Evolutionary conservation across 225 moss, liverwort and hornwort species (phyloP).

Genomic region (Sphagnum contortum): DNA sequence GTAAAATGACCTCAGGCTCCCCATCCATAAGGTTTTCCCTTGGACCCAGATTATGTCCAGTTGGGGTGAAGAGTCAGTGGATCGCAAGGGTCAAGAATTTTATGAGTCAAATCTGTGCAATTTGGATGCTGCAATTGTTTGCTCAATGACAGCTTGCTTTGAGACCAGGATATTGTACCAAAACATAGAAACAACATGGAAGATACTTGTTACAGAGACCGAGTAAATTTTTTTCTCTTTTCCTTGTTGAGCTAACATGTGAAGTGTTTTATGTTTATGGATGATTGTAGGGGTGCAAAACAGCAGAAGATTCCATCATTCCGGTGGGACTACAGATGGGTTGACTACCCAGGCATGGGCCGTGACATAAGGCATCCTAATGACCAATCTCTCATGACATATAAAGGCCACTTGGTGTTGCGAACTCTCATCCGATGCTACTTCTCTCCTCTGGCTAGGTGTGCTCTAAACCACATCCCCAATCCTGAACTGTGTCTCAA

Average conservation of each 20-base stretch:
- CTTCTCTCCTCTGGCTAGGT: constrained; percentile 81
- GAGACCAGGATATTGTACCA: not conserved
- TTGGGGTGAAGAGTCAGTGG: no score
- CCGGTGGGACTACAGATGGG: constrained; percentile 90
- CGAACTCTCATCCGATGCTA: constrained; percentile 94
- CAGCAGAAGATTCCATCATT: constrained; percentile 34
- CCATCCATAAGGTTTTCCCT: constrained; percentile 15
- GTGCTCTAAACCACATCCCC: not conserved
- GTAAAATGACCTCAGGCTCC: constrained; percentile 66
- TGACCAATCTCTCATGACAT: constrained; percentile 92
- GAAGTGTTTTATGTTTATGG: no score
- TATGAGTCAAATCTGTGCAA: no score
- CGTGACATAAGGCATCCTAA: constrained; percentile 74
- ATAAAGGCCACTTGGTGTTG: constrained; percentile 83
- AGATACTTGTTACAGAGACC: no score
- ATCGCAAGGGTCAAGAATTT: no score
- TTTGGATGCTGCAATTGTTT: no score
- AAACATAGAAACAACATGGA: not conserved
- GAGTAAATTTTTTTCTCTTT: no score
- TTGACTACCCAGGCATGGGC: constrained; percentile 79
- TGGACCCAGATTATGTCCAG: not conserved
- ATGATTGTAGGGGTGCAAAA: constrained; percentile 9
- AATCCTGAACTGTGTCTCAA: no score
- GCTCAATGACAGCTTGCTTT: not conserved
- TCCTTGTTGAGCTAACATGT: no score